Conservation (phyloP, 305 asterid species). For the Fraxinus velutina region DNA sequence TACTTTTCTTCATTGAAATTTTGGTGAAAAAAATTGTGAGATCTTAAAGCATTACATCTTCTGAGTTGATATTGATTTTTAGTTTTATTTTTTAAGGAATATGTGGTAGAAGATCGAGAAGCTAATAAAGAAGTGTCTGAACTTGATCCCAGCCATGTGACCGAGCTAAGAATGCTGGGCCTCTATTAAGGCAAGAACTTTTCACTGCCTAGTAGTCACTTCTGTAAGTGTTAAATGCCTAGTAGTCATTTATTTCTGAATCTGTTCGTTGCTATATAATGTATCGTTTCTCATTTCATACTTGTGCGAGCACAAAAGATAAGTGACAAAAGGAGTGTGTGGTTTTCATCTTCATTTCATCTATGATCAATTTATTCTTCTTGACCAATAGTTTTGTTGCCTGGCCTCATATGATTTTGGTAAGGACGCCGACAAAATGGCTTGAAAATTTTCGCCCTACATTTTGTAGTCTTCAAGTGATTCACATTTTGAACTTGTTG, state of each 20-base stretch:
- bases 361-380: background rate
- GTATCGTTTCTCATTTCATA: background rate
- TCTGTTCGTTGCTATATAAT: background rate
- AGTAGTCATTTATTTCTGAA: background rate
- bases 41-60: background rate
- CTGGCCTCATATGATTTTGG: background rate
- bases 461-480: background rate
- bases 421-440: background rate
- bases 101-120: constrained; percentile 87
- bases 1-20: background rate
- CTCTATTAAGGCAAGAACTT: constrained; percentile 36
- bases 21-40: background rate
- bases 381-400: background rate
- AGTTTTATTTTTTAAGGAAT: constrained; percentile 53
- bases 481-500: background rate
- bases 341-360: background rate
- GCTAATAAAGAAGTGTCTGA: constrained; percentile 47
- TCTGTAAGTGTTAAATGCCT: background rate
- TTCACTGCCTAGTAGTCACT: background rate
- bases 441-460: background rate
- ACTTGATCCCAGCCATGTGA: constrained; percentile 51
- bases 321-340: background rate
- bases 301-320: background rate
- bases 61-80: constrained; percentile 4
- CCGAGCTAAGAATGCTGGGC: constrained; percentile 57